Percentiles rank a stretch among this genome's conserved stretches.
Conservation (phyloP, 2,329 filamentous ascomycete genomes). For the Cercospora brassicicola region DNA sequence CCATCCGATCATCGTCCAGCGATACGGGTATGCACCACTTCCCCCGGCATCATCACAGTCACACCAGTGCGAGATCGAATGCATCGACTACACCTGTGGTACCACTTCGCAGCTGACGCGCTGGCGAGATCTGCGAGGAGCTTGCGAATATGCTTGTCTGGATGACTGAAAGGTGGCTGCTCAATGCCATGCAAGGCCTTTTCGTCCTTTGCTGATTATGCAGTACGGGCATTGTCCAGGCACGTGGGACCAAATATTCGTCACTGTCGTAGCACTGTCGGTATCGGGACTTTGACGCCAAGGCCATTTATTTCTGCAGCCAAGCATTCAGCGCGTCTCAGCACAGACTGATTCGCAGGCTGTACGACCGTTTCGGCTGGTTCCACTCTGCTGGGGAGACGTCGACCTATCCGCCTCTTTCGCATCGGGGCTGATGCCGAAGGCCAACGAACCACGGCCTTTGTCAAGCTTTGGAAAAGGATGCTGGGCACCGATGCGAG, state of each 20-base stretch:
- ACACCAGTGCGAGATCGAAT: background rate
- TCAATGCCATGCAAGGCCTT: constrained; percentile 8
- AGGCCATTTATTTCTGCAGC: constrained; percentile 2
- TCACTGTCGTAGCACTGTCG: constrained; percentile 5
- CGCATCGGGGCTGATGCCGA: background rate
- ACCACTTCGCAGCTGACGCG: constrained; percentile 5
- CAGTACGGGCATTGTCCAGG: constrained; percentile 23
- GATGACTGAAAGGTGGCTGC: constrained; percentile 9
- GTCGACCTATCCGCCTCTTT: background rate
- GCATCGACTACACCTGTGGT: constrained; percentile 6
- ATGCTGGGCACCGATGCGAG: background rate
- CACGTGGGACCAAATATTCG: constrained; percentile 11
- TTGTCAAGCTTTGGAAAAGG: background rate
- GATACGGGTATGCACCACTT: constrained; percentile 9
- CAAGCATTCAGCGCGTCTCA: constrained; percentile 6
- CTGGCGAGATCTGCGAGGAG: constrained; percentile 2
- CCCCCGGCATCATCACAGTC: background rate
- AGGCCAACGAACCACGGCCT: background rate
- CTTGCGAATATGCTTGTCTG: background rate
- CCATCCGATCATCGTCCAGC: constrained; percentile 4
- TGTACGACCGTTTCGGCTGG: constrained; percentile 2
- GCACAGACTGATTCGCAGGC: background rate
- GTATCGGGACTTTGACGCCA: background rate
- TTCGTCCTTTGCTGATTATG: constrained; percentile 2
- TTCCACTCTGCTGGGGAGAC: background rate